Evolutionary conservation across 495 filamentous ascomycete genomes (phyloP), one percentile per base, ranked within the genome.

Genomic region (Neurospora pannonica): DNA sequence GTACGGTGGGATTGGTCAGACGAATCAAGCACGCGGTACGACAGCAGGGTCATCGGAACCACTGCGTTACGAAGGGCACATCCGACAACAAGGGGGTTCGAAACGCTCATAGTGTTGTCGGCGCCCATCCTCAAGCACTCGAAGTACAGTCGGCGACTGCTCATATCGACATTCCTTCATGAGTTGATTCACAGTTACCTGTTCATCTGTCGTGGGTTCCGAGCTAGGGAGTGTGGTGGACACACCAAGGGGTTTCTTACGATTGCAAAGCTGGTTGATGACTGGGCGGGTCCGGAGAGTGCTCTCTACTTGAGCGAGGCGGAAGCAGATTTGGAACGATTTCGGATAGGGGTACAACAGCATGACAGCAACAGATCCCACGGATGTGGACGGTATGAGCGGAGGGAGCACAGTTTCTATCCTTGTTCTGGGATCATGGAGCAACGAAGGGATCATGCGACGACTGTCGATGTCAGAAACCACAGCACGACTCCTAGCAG

Each of bases 131-230:
- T 89, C 21, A 78, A 81, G 34, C 79, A 84, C 69, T 74, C 76
- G 39, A 80, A 79, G 43, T 89, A 86, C 78, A 86, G 86, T 75
- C 78, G 86, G 17, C 81, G 84, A 43, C 81, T 89, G 38, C 82
- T 89, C 38, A 88, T 89, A 72, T 86, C 84, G 24, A 86, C 88
- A 3, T 88, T 89, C 72, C 77, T 89, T 71, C 88, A 89, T 76
- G 88, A 89, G 78, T 81, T 88, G 31, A 84, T 89, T 48, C 88
- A 89, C 77, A 85, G 86, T 76, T 89, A 88, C 74, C 78, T 89
- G 42, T 89, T 89, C 74, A 85, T 89, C 67, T 80, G 78, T 72
- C 86, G 85, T 75, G 88, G 88, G 38, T 87, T 89, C 71, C 75
- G 80, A 6, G 86, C 87, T 0, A 75, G 82, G 24, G 75, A 81